These are phyloP conservation scores for Pythium monospermum DNA, from an alignment of 352 stramenopile genomes.

Conservation along the genomic window DNA sequence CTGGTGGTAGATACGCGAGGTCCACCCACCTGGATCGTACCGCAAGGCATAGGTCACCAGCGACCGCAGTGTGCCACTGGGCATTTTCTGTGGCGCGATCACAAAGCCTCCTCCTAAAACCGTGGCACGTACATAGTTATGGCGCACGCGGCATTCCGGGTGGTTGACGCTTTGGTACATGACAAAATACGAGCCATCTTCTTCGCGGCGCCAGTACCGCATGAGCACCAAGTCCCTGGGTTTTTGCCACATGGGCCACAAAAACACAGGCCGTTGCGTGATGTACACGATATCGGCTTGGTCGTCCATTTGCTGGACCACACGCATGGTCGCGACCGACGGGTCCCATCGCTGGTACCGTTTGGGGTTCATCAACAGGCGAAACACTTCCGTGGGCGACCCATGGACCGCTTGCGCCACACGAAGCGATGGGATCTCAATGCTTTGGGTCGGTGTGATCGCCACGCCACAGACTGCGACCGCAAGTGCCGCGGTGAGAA, in stretches of 20 bases:
- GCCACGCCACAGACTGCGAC: constrained; percentile 67
- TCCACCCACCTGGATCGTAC: constrained; percentile 75
- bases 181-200: constrained; percentile 88
- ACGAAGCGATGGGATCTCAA: constrained; percentile 82
- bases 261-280: constrained; percentile 74
- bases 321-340: constrained; percentile 70
- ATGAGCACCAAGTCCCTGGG: constrained; percentile 82
- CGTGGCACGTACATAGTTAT: constrained; percentile 83
- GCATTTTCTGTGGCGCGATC: constrained; percentile 79
- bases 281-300: constrained; percentile 88
- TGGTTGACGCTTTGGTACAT: constrained; percentile 89
- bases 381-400: constrained; percentile 78
- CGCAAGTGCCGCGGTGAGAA: constrained; percentile 54
- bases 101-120: constrained; percentile 79
- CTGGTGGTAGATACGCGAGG: constrained; percentile 76
- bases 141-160: constrained; percentile 76
- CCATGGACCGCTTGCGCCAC: constrained; percentile 84
- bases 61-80: constrained; percentile 70
- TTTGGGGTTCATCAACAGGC: constrained; percentile 82
- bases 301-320: constrained; percentile 83
- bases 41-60: constrained; percentile 79
- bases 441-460: constrained; percentile 55
- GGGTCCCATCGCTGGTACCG: constrained; percentile 81
- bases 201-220: constrained; percentile 85
- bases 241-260: constrained; percentile 86